phyloP scores from a whole-genome alignment of 805 yeast genomes.

The Metschnikowia cubensis region DNA sequence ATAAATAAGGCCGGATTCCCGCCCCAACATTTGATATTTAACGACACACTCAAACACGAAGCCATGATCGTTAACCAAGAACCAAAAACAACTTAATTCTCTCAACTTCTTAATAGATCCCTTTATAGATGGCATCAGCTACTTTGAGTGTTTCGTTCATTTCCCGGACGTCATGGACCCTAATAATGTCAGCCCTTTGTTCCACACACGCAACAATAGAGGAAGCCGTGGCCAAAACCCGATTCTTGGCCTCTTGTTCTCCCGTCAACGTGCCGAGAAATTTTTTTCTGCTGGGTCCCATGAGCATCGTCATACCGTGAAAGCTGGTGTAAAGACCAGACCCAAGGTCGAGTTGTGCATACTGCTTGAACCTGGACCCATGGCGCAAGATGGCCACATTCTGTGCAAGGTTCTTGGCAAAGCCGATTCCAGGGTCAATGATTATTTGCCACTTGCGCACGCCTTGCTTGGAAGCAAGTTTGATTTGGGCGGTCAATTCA shows the following conservation, averaged over 20 bases:
- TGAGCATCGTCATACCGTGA: conserved; percentile 58
- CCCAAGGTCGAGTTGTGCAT: conserved; percentile 27
- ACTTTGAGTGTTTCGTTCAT: conserved; percentile 44
- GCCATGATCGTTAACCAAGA: too few species aligned
- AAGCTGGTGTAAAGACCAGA: conserved; percentile 36
- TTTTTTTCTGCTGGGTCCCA: conserved; percentile 87
- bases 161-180: conserved; percentile 81
- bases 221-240: conserved; percentile 76
- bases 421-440: conserved; percentile 93
- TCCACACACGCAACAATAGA: conserved; percentile 69
- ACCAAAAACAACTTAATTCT: too few species aligned
- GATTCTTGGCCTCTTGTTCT: conserved; percentile 50
- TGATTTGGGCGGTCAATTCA: conserved; percentile 58
- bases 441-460: conserved; percentile 87
- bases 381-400: conserved; percentile 63
- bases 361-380: conserved; percentile 45
- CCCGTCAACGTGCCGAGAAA: conserved; percentile 76
- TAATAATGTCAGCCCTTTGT: conserved; percentile 70
- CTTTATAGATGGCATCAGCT: conserved; percentile 67
- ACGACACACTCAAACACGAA: too few species aligned
- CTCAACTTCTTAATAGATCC: neutral
- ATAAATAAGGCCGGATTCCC: too few species aligned
- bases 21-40: too few species aligned
- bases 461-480: conserved; percentile 56
- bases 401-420: conserved; percentile 78